Evolutionary conservation across 108 stramenopile genomes (phyloP).

Genomic region (Discostella pseudostelligera): DNA sequence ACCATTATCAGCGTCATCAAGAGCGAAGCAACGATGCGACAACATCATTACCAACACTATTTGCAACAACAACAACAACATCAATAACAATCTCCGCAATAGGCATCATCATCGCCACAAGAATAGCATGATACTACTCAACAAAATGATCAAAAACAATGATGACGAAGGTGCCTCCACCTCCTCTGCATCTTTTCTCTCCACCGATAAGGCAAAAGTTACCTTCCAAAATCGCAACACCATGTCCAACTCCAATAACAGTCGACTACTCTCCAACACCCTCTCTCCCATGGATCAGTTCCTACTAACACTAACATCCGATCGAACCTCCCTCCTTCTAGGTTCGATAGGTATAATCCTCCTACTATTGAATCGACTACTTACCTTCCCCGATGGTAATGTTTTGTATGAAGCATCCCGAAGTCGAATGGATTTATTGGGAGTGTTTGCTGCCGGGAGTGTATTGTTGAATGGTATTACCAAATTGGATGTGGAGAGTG

Average conservation of each 20-base stretch:
- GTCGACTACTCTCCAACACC: constrained; percentile 4
- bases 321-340: constrained; percentile 63
- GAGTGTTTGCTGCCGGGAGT: constrained; percentile 75
- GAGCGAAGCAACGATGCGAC: too few relatives aligned
- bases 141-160: neutral
- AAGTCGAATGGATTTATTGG: constrained; percentile 65
- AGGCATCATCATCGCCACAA: too few relatives aligned
- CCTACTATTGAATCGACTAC: constrained; percentile 55
- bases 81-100: too few relatives aligned
- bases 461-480: constrained; percentile 79
- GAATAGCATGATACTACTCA: too few relatives aligned
- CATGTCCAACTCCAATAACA: neutral
- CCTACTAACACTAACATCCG: constrained; percentile 51
- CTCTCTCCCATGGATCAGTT: constrained; percentile 29
- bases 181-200: constrained; percentile 24
- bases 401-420: constrained; percentile 28
- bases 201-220: constrained; percentile 32
- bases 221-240: constrained; percentile 7
- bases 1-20: too few relatives aligned
- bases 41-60: too few relatives aligned
- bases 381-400: constrained; percentile 37
- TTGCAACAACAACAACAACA: constrained; percentile 1
- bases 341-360: constrained; percentile 61
- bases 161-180: constrained; percentile 5
- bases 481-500: constrained; percentile 74